Conservation (phyloP, 2,329 filamentous ascomycete species). For the Colletotrichum cereale region DNA sequence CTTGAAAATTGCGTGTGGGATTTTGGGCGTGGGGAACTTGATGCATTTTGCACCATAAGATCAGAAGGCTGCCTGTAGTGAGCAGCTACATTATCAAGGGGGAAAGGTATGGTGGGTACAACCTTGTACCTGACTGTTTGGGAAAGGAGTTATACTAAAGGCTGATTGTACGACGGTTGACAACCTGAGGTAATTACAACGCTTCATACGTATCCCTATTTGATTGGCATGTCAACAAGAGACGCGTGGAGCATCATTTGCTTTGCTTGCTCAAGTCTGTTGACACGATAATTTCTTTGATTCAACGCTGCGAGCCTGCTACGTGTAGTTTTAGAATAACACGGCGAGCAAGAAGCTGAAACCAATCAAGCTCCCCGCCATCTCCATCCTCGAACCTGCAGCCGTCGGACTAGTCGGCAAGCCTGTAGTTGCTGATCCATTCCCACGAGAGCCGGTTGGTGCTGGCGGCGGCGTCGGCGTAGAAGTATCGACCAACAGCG, state of each 20-base stretch:
- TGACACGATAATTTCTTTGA: neutral
- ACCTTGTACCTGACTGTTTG: no score
- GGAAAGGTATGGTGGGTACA: no score
- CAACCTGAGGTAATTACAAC: no score
- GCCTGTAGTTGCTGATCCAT: slow-evolving; percentile 19
- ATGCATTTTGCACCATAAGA: no score
- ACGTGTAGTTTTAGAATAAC: neutral
- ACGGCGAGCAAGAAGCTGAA: neutral
- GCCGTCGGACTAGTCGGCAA: slow-evolving; percentile 14
- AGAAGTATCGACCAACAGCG: slow-evolving; percentile 25
- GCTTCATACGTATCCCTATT: neutral
- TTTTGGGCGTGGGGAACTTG: no score
- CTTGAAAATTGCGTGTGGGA: no score
- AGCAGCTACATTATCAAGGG: no score
- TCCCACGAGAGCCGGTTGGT: slow-evolving; percentile 6
- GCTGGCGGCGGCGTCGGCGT: slow-evolving; percentile 30
- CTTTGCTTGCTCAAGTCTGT: neutral
- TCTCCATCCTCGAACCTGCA: slow-evolving; percentile 14
- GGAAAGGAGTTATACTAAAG: neutral
- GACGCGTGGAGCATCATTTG: neutral
- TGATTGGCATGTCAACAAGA: no score
- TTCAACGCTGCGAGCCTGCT: neutral
- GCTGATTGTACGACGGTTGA: neutral
- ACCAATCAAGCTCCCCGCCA: neutral
- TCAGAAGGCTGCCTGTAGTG: no score